Evolutionary conservation across 2,329 filamentous ascomycete genomes (phyloP).

Genomic region (Phaeosphaeriaceae sp.): DNA sequence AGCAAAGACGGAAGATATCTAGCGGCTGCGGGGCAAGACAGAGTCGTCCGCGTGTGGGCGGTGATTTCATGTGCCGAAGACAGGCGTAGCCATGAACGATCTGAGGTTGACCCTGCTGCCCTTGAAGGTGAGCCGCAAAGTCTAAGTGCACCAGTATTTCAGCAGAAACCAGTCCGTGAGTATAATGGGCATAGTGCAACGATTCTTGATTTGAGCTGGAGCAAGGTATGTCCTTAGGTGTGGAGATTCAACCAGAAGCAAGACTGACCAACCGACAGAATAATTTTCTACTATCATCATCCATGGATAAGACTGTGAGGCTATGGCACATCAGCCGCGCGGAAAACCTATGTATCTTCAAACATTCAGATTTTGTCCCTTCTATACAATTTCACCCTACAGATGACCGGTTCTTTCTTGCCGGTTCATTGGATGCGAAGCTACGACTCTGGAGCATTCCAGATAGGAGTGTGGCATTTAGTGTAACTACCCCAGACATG

Average conservation of each 20-base stretch:
- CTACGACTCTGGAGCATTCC: constrained; percentile 95
- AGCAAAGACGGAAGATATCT: constrained; percentile 90
- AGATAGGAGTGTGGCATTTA: constrained; percentile 89
- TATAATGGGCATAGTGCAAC: constrained; percentile 85
- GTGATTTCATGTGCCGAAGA: constrained; percentile 85
- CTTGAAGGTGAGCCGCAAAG: constrained; percentile 62
- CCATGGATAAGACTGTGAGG: constrained; percentile 96
- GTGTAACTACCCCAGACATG: constrained; percentile 78
- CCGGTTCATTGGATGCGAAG: constrained; percentile 88
- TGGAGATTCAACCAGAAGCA: background rate
- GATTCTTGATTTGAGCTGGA: constrained; percentile 93
- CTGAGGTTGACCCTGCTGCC: constrained; percentile 61
- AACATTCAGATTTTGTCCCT: constrained; percentile 93
- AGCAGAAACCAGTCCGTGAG: constrained; percentile 75
- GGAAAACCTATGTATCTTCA: constrained; percentile 92
- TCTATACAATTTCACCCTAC: constrained; percentile 93
- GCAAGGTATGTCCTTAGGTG: constrained; percentile 66
- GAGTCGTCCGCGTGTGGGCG: constrained; percentile 83
- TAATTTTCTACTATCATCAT: constrained; percentile 92
- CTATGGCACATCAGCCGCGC: constrained; percentile 87
- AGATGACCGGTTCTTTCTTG: constrained; percentile 95
- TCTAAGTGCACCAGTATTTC: constrained; percentile 89
- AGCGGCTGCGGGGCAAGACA: constrained; percentile 90
- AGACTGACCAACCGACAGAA: constrained; percentile 59
- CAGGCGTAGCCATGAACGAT: constrained; percentile 73